These are phyloP conservation scores for Astragalus glycyphyllos DNA, from an alignment of 306 rosid genomes.

Conservation along the genomic window DNA sequence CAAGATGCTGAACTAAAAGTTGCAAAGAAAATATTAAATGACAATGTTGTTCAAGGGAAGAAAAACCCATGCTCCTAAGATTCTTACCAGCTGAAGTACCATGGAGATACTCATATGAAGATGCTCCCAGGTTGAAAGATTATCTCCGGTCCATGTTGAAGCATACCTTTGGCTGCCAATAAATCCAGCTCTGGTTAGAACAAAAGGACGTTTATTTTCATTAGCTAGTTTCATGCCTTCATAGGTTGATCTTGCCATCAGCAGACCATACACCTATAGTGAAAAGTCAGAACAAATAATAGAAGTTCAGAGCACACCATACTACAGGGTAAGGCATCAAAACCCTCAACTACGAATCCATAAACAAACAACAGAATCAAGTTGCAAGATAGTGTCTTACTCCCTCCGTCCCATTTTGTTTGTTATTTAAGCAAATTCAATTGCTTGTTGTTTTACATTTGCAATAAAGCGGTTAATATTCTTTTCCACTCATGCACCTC, in stretches of 20 bases:
- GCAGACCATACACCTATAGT: constrained; percentile 80
- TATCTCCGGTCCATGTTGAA: constrained; percentile 97
- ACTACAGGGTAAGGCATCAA: constrained; percentile 12
- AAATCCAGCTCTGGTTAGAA: constrained; percentile 96
- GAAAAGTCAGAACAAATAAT: constrained; percentile 37
- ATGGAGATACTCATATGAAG: constrained; percentile 96
- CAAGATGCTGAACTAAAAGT: constrained; percentile 23
- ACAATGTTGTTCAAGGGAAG: constrained; percentile 37
- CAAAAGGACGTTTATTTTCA: constrained; percentile 85
- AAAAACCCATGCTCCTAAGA: constrained; percentile 16
- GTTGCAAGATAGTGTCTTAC: constrained; percentile 20
- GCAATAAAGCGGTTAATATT: no score
- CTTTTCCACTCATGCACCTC: no score
- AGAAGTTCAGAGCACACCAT: constrained; percentile 26
- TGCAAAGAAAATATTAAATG: constrained; percentile 25
- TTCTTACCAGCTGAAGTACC: constrained; percentile 92
- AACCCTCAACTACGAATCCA: constrained; percentile 31
- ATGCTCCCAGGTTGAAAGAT: constrained; percentile 95
- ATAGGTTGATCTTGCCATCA: constrained; percentile 92
- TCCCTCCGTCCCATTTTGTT: no score
- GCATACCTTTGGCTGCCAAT: constrained; percentile 95
- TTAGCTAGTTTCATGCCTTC: constrained; percentile 88
- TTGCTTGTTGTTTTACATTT: no score
- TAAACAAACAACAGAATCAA: constrained; percentile 33
- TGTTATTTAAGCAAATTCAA: no score